Evolutionary conservation across 1,284 basidiomycete species (phyloP).

Genomic region (Jaminaea rosea): DNA sequence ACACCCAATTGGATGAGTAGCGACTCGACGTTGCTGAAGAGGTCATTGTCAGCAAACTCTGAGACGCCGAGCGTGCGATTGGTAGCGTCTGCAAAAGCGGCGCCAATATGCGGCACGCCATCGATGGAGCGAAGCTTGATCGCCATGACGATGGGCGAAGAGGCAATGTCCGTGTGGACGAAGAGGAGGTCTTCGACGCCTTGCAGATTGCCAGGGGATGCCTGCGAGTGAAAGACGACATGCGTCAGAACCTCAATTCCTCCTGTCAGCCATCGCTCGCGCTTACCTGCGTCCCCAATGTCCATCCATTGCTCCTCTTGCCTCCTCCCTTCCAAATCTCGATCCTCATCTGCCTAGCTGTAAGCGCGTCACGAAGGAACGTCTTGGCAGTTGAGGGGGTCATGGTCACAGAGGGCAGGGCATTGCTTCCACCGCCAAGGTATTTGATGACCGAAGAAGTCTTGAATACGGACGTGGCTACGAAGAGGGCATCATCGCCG

Average conservation of each 20-base stretch:
- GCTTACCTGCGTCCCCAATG: conserved; percentile 67
- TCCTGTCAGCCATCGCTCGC: background rate
- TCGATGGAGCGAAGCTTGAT: conserved; percentile 65
- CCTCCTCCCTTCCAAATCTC: conserved; percentile 63
- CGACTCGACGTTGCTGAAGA: conserved; percentile 92
- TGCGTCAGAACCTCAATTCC: background rate
- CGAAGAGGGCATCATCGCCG: conserved; percentile 75
- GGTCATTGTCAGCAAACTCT: conserved; percentile 88
- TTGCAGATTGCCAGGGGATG: conserved; percentile 88
- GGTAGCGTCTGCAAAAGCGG: conserved; percentile 55
- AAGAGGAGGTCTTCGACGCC: conserved; percentile 91
- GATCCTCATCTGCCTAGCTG: conserved; percentile 79
- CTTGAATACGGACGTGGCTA: conserved; percentile 65
- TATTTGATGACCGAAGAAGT: conserved; percentile 45
- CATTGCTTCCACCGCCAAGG: conserved; percentile 20
- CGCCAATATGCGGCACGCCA: conserved; percentile 52
- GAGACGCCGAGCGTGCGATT: conserved; percentile 57
- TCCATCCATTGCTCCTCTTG: conserved; percentile 59
- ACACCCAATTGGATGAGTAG: conserved; percentile 91
- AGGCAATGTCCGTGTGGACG: conserved; percentile 67
- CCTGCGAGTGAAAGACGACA: conserved; percentile 40
- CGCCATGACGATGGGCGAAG: conserved; percentile 83
- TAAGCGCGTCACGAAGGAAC: conserved; percentile 82
- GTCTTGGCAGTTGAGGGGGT: conserved; percentile 72
- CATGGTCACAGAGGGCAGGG: conserved; percentile 58